Percentiles rank a stretch among this genome's conserved stretches.
phyloP scores from a whole-genome alignment of 1,284 basidiomycete genomes.

The Polyporus tsugae region DNA sequence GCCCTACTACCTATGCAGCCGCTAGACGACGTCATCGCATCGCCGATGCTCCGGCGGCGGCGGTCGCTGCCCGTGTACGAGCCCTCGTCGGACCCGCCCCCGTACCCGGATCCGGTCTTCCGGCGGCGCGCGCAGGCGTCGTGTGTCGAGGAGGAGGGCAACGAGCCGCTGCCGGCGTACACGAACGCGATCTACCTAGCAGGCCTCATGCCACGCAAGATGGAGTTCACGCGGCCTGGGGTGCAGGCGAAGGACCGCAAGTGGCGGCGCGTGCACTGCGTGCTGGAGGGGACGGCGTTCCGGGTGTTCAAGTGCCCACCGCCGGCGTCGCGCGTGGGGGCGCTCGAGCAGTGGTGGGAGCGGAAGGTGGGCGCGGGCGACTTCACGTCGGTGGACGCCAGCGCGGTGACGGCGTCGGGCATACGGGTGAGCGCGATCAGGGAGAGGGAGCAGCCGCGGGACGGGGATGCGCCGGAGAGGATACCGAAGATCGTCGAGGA shows the following conservation, averaged over 20 bases:
- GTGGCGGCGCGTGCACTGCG: constrained; percentile 91
- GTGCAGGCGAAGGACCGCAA: constrained; percentile 90
- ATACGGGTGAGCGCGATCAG: constrained; percentile 36
- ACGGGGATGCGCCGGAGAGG: constrained; percentile 18
- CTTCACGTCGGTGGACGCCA: constrained; percentile 42
- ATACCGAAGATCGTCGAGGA: constrained; percentile 36
- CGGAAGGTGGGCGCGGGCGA: constrained; percentile 74
- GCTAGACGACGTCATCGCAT: constrained; percentile 31
- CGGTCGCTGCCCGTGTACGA: constrained; percentile 67
- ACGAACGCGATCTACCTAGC: constrained; percentile 86
- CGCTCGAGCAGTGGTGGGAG: constrained; percentile 80
- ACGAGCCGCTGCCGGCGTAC: constrained; percentile 85
- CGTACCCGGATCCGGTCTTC: constrained; percentile 54
- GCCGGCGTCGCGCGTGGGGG: constrained; percentile 55
- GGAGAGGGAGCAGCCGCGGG: constrained; percentile 26
- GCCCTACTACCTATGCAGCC: constrained; percentile 29
- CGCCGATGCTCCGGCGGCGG: constrained; percentile 50
- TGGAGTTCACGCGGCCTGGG: constrained; percentile 91
- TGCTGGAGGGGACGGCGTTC: constrained; percentile 92
- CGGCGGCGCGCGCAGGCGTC: constrained; percentile 25
- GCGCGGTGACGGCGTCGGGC: constrained; percentile 33
- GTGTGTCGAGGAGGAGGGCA: constrained; percentile 75
- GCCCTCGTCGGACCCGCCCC: constrained; percentile 56
- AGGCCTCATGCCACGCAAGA: constrained; percentile 90
- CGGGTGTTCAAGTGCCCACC: constrained; percentile 80